These are phyloP conservation scores for Dalbergia cultrata DNA, from an alignment of 306 rosid species.

Conservation along the genomic window DNA sequence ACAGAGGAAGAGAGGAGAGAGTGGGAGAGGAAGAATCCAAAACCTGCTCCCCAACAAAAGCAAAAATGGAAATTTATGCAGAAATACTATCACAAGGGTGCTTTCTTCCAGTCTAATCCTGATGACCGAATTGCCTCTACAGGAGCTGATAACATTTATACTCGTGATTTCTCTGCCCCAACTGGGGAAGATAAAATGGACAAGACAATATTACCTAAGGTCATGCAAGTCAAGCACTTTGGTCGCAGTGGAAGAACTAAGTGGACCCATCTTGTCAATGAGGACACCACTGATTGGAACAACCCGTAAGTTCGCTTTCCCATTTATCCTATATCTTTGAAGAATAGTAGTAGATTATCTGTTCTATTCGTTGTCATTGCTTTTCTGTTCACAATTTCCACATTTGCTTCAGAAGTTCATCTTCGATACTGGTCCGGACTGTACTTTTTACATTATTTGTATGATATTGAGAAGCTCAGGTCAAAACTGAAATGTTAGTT, in stretches of 20 bases:
- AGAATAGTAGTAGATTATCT: background rate
- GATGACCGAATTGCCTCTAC: slow-evolving; percentile 65
- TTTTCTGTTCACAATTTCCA: background rate
- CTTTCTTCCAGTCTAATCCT: slow-evolving; percentile 80
- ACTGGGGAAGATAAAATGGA: slow-evolving; percentile 99
- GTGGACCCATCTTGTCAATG: slow-evolving; percentile 98
- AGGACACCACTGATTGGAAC: slow-evolving; percentile 98
- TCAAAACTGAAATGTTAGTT: slow-evolving; percentile 34
- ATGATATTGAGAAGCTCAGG: slow-evolving; percentile 32
- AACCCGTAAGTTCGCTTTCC: slow-evolving; percentile 75
- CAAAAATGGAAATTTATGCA: slow-evolving; percentile 98
- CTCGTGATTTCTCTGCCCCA: slow-evolving; percentile 93
- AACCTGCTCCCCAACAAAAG: slow-evolving; percentile 62
- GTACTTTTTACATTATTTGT: slow-evolving; percentile 17
- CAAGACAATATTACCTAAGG: slow-evolving; percentile 93
- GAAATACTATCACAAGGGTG: slow-evolving; percentile 97
- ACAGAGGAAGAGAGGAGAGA: slow-evolving; percentile 98
- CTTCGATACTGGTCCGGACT: slow-evolving; percentile 26
- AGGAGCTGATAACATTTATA: slow-evolving; percentile 65
- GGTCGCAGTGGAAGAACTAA: slow-evolving; percentile 98
- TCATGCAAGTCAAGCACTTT: slow-evolving; percentile 99
- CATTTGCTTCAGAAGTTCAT: slow-evolving; percentile 30
- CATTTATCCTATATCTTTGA: slow-evolving; percentile 9
- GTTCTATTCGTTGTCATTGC: slow-evolving; percentile 26
- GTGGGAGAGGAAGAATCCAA: slow-evolving; percentile 98